Base-by-base conservation (phyloP, 768 basidiomycete genomes). In the Termitomyces sp. region DNA sequence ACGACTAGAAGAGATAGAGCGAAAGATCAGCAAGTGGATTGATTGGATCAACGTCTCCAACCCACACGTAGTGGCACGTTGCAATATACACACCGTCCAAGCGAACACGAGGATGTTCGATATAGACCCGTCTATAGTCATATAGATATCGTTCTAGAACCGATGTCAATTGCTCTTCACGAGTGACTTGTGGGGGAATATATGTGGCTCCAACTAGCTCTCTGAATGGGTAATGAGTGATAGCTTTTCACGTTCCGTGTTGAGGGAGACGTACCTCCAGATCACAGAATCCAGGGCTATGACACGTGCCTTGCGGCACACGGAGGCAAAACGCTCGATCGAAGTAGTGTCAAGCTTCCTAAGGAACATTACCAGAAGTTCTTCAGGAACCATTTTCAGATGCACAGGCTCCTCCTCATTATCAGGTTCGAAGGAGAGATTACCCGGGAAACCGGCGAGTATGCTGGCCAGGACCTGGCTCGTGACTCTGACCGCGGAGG, bases 51-150 rank as follows among this genome's bases (percentile, higher is more conserved):
- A 45, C 53, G n/a, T n/a, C 35, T 37, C 28, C 10, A 49, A 69
- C 83, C 58, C 67, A 90, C 89, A 87, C 74, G 61, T 91, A 96
- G 68, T 93, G 93, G 64, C 93, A 95, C 19, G 90, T 88, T 21
- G 91, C 86, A 50, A 97, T 94, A 66, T 96, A 96, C 10, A 93
- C 85, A 2, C 94, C 94, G 57, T 96, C 94, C 59, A 87, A 66
- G 38, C 94, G 83, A 46, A 96, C 68, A 45, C 94, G 81, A 14
- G 93, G 92, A 55, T 92, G 88, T 68, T 93, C 88, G 42, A 96
- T 80, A 66, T 82, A 91, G 9, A 89, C 71, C 19, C 84, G 84
- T 38, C 94, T 80, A 70, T 83, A 93, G 66, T 91, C 83, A 47
- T 73, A 77, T 46, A 68, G 65, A 66, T 83, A 84, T n/a, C 68